Conservation (phyloP, 495 filamentous ascomycete genomes). For the Hypoxylon lienhwacheense region DNA sequence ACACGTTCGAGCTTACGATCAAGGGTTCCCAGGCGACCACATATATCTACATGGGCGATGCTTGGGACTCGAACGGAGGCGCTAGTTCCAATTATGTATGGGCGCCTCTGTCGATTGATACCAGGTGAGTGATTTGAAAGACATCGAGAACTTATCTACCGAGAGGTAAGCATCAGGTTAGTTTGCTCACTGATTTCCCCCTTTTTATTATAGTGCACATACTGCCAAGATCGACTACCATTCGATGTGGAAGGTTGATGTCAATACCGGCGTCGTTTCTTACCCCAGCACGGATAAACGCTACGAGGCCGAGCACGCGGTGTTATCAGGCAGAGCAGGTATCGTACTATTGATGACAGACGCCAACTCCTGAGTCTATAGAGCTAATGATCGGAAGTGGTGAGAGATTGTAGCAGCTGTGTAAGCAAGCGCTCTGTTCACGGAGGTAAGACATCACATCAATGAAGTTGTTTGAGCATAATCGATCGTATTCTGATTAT, state of each 20-base stretch:
- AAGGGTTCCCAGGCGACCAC: constrained; percentile 45
- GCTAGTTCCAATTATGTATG: constrained; percentile 46
- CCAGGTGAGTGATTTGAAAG: constrained; percentile 27
- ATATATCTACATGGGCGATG: constrained; percentile 51
- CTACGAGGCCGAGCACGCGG: constrained; percentile 42
- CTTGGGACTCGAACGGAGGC: constrained; percentile 48
- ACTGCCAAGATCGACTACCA: constrained; percentile 46
- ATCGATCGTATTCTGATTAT: too few relatives aligned
- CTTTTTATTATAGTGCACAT: constrained; percentile 23
- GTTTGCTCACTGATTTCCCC: not conserved
- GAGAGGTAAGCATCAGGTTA: not conserved
- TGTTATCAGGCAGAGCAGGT: constrained; percentile 36
- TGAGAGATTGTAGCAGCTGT: constrained; percentile 35
- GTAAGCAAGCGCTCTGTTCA: constrained; percentile 39
- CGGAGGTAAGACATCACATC: constrained; percentile 22
- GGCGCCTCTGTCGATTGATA: constrained; percentile 44
- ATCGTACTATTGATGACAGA: constrained; percentile 6
- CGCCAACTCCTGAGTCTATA: not conserved
- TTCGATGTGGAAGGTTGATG: constrained; percentile 51
- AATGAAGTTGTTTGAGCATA: too few relatives aligned
- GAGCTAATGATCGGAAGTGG: constrained; percentile 20
- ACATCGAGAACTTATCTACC: not conserved
- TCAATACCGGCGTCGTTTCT: constrained; percentile 44
- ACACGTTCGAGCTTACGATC: constrained; percentile 49
- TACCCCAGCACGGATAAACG: constrained; percentile 38